Evolutionary conservation across 371 early-diverging fungal genomes (phyloP), one percentile per base, ranked within the genome.

Genomic region (Mucor racemosus): DNA sequence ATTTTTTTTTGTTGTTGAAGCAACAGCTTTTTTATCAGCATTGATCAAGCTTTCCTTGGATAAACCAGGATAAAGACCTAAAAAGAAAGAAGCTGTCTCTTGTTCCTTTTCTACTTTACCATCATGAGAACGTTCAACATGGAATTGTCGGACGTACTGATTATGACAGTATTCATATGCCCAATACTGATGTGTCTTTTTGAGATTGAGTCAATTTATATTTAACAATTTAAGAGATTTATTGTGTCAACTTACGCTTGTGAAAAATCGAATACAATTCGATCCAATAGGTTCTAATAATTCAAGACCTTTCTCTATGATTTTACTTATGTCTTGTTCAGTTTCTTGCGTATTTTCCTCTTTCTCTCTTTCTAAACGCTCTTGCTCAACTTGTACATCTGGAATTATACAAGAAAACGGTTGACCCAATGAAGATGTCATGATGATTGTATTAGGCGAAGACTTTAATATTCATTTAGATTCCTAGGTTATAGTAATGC

Each of bases 151-250:
- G 15, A 94, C 86, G 48, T 87, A 77, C 39, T 72, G 76, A 50
- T 77, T 75, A 73, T 91, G 92, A 68, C 95, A 94, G 70, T 88
- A 92, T 74, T 94, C 93, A 65, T 92, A 94, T 0, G 88, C 79
- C 92, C 93, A 94, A 75, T 88, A 93, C 17, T 84, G 87, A 33
- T 77, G 75, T 17, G 72, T 68, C 85, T 92, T 80, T 80, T 54
- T 17, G 34, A 6, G 11, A 21, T 50, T 50, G 21, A 50, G 26
- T 50, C 50, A 50, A 50, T 50, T 50, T 26, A 50, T 13, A 26
- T 1, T 26, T 26, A 26, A 26, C 3, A 26, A 26, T 26, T 26
- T 26, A 26, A 26, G 26, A 26, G 26, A 3, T 26, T 26, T 26
- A 44, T 44, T 44, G 0, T n/a, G 17, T 3, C 19, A 4, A 60